Evolutionary conservation across 192 early-diverging fungal genomes (phyloP), one percentile per base, ranked within the genome.

Genomic region (Spizellomyces punctatus): DNA sequence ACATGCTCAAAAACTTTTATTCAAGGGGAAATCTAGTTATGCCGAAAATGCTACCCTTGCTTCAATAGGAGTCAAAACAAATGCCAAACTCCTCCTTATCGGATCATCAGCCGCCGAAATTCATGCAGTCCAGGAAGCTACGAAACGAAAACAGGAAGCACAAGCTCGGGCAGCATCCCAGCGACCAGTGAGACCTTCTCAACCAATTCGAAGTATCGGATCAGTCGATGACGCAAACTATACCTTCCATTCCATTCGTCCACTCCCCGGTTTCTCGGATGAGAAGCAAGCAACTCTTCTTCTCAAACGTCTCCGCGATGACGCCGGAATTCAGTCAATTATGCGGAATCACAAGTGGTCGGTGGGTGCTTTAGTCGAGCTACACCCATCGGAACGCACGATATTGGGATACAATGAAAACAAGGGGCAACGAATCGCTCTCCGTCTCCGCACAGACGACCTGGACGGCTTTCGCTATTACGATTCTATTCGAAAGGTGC

Each of bases 381-480:
- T 94, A 10, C 87, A 89, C 36, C 91, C 93, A 0, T 76, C 78
- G 17, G 89, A 93, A 67, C 75, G 73, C 19, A 73, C 85, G 6
- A 86, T 94, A 44, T 77, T 94, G 17, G 91, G 91, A 8, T 93
- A 87, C 65, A 86, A 86, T 73, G 56, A 70, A 54, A 94, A 93
- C 76, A 75, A 71, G 48, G 93, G 93, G 10, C 80, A 90, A 59
- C 75, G 83, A 52, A 93, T 94, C 71, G 85, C 91, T 0, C 63
- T 94, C 14, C 79, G 93, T 59, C 66, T 94, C n/a, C 80, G 93
- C 9, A 93, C 93, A 5, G 85, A 93, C 77, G 86, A 88, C 70
- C 72, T 92, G 61, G 83, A 85, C 50, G 93, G 93, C 6, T 94
- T 94, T 63, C 73, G 93, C 46, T 83, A 88, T 54, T 94, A 91